Evolutionary conservation across 805 yeast species (phyloP).

Genomic region (Candida nitratophila): DNA sequence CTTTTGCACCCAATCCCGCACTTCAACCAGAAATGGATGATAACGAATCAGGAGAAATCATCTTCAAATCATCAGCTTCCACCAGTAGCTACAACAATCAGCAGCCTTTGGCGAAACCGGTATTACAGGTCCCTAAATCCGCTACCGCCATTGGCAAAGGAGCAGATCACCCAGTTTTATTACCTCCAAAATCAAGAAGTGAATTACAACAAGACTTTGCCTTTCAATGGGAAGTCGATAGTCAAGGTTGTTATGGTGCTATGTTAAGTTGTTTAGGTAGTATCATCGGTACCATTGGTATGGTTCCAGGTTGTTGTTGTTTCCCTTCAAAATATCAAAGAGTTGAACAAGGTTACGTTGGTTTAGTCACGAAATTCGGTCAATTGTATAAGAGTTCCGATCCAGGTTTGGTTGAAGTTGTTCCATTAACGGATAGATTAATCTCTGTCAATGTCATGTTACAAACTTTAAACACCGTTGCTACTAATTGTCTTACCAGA

Average conservation of each 20-base stretch:
- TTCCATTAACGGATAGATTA: constrained; percentile 56
- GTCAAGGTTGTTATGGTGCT: constrained; percentile 28
- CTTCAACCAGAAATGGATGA: too few species aligned
- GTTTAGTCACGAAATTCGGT: constrained; percentile 61
- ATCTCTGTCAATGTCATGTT: constrained; percentile 45
- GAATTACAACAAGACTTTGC: constrained; percentile 20
- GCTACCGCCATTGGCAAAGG: too few species aligned
- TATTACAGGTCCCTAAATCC: too few species aligned
- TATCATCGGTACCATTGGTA: constrained; percentile 45
- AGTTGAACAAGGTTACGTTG: constrained; percentile 63
- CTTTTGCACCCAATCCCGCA: too few species aligned
- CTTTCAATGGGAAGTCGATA: constrained; percentile 27
- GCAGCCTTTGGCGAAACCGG: too few species aligned
- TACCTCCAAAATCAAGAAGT: constrained; percentile 3
- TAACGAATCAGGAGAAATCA: too few species aligned
- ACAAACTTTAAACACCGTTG: constrained; percentile 56
- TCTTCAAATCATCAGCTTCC: neutral
- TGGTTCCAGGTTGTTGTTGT: constrained; percentile 48
- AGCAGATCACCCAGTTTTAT: too few species aligned
- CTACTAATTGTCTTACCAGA: constrained; percentile 63
- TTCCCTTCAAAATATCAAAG: constrained; percentile 51
- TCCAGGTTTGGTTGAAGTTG: constrained; percentile 61
- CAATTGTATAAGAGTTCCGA: constrained; percentile 57
- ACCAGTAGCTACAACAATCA: too few species aligned
- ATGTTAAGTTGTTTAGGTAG: constrained; percentile 35